phyloP scores from a whole-genome alignment of 192 early-diverging fungal genomes.

The Linnemannia hyalina region DNA sequence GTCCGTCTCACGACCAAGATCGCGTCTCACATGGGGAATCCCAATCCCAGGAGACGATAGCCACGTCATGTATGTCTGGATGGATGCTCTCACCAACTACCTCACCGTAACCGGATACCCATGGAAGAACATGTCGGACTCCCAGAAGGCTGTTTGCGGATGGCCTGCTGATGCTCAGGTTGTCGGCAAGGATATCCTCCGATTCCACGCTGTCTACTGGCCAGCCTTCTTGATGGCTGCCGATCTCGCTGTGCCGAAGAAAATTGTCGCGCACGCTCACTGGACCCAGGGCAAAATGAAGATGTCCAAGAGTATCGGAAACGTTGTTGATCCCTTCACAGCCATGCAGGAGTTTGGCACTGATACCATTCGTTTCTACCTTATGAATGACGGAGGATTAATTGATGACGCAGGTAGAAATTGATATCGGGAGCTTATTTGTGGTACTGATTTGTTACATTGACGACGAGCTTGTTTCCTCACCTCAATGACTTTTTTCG shows the following conservation, averaged over 20 bases:
- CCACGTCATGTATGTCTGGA: slow-evolving; percentile 98
- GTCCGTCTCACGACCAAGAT: slow-evolving; percentile 86
- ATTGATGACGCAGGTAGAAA: slow-evolving; percentile 80
- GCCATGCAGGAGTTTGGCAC: slow-evolving; percentile 81
- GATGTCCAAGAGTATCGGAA: slow-evolving; percentile 96
- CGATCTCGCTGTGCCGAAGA: slow-evolving; percentile 77
- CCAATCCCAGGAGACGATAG: slow-evolving; percentile 87
- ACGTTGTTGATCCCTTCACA: slow-evolving; percentile 89
- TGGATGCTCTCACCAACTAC: slow-evolving; percentile 96
- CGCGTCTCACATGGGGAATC: slow-evolving; percentile 91
- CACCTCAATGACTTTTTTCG: neutral
- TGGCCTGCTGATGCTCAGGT: slow-evolving; percentile 88
- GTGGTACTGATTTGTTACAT: neutral
- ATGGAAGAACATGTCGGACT: slow-evolving; percentile 60
- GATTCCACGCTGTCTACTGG: slow-evolving; percentile 98
- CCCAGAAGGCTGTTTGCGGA: slow-evolving; percentile 27
- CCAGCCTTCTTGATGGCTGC: slow-evolving; percentile 96
- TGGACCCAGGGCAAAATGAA: slow-evolving; percentile 92
- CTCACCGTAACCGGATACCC: slow-evolving; percentile 90
- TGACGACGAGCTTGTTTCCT: neutral
- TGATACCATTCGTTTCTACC: slow-evolving; percentile 90
- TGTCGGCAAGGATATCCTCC: slow-evolving; percentile 96
- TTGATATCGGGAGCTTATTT: neutral
- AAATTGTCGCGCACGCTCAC: slow-evolving; percentile 94
- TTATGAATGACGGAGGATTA: slow-evolving; percentile 93